Percentiles rank a stretch among this genome's conserved stretches.
Conservation (phyloP, 2,329 filamentous ascomycete genomes). For the Fusarium sp. region DNA sequence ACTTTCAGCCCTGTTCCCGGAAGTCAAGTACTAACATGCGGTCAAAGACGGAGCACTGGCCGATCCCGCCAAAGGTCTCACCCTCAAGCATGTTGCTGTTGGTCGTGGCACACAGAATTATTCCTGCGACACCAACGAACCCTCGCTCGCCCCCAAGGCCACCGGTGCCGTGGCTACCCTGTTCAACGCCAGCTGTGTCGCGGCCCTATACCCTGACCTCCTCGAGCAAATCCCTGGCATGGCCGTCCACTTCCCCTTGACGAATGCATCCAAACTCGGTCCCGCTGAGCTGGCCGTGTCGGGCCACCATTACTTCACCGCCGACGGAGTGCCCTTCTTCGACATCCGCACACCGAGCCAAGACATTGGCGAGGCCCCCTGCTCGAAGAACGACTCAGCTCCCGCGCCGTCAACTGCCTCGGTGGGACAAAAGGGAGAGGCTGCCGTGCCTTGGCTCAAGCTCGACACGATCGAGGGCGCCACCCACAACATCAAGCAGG, state of each 20-base stretch:
- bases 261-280: slow-evolving; percentile 53
- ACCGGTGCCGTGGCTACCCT: slow-evolving; percentile 81
- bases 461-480: slow-evolving; percentile 62
- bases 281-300: slow-evolving; percentile 70
- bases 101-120: slow-evolving; percentile 95
- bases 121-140: slow-evolving; percentile 73
- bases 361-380: slow-evolving; percentile 66
- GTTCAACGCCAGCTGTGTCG: slow-evolving; percentile 86
- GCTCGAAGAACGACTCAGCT: slow-evolving; percentile 67
- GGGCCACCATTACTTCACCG: slow-evolving; percentile 83
- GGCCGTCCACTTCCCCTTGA: slow-evolving; percentile 70
- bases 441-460: slow-evolving; percentile 82
- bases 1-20: not conserved
- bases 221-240: slow-evolving; percentile 70
- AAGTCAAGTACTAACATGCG: slow-evolving; percentile 25
- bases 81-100: slow-evolving; percentile 78
- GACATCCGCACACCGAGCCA: slow-evolving; percentile 68
- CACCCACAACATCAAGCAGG: slow-evolving; percentile 72
- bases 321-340: slow-evolving; percentile 77
- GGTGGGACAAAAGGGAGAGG: slow-evolving; percentile 67
- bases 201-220: slow-evolving; percentile 71
- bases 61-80: slow-evolving; percentile 64
- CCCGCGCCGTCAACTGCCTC: slow-evolving; percentile 69
- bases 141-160: slow-evolving; percentile 67
- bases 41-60: slow-evolving; percentile 61